phyloP scores from a whole-genome alignment of 306 rosid species.

The Trichosanthes cucumerina region DNA sequence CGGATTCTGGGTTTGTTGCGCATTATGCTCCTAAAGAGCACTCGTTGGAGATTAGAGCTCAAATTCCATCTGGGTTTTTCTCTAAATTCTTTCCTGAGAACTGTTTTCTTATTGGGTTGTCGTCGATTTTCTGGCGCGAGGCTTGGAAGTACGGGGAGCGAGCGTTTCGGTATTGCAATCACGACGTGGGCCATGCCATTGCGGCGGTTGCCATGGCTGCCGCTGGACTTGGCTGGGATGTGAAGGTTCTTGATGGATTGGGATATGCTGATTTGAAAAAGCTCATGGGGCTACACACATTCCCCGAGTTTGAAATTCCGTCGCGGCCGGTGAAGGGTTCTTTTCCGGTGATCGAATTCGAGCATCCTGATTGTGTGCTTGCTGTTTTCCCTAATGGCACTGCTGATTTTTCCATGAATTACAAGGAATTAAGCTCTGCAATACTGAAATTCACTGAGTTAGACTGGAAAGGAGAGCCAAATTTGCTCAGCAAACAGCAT shows the following conservation, averaged over 20 bases:
- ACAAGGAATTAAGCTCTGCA: conserved; percentile 40
- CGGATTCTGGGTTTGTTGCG: conserved; percentile 48
- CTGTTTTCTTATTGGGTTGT: conserved; percentile 56
- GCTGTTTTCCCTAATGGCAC: conserved; percentile 52
- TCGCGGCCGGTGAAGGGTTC: conserved; percentile 55
- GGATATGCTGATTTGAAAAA: conserved; percentile 63
- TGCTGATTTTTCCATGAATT: conserved; percentile 44
- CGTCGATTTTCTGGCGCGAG: conserved; percentile 94
- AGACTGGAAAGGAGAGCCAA: conserved; percentile 75
- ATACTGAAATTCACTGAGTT: conserved; percentile 37
- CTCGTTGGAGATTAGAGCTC: conserved; percentile 62
- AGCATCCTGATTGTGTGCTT: conserved; percentile 85
- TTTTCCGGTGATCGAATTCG: conserved; percentile 73
- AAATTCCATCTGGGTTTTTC: conserved; percentile 48
- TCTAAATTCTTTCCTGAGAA: conserved; percentile 33
- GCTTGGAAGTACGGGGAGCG: conserved; percentile 97
- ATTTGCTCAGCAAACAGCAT: conserved; percentile 79
- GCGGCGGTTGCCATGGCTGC: conserved; percentile 85
- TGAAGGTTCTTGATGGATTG: conserved; percentile 65
- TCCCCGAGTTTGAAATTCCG: conserved; percentile 49
- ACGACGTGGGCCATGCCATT: conserved; percentile 84
- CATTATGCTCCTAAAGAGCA: conserved; percentile 95
- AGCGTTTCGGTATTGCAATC: conserved; percentile 82
- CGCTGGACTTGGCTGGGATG: conserved; percentile 83
- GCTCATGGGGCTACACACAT: conserved; percentile 61